Percentiles rank a stretch among this genome's conserved stretches.
Evolutionary conservation across 306 rosid genomes (phyloP).

Genomic region (Castanea sativa): DNA sequence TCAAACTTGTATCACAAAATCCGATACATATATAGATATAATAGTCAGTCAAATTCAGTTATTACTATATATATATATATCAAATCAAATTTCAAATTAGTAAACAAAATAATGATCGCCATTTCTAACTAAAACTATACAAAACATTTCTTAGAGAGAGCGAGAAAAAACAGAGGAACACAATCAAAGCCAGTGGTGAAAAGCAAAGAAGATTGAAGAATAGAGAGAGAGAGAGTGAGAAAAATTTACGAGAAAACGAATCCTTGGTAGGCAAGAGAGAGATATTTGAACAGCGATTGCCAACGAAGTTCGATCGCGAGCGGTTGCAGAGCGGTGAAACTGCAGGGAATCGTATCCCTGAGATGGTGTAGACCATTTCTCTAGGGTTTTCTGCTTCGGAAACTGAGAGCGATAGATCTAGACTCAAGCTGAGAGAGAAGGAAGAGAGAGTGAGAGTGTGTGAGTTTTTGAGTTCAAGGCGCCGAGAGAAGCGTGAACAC

Average conservation of each 20-base stretch:
- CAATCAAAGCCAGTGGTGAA: background rate
- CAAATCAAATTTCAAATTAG: too few relatives aligned
- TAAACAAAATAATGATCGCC: too few relatives aligned
- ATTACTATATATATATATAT: too few relatives aligned
- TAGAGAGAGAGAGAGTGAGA: conserved; percentile 1
- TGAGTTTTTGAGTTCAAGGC: conserved; percentile 19
- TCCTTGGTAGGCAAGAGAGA: conserved; percentile 39
- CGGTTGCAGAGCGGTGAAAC: conserved; percentile 40
- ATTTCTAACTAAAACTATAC: too few relatives aligned
- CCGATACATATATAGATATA: background rate
- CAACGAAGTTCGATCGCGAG: conserved; percentile 35
- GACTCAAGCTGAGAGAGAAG: background rate
- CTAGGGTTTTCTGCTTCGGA: conserved; percentile 5
- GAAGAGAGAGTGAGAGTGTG: conserved; percentile 5
- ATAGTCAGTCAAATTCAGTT: too few relatives aligned
- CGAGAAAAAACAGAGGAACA: background rate
- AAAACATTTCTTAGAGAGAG: background rate
- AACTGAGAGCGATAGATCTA: background rate
- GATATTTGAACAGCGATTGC: conserved; percentile 36
- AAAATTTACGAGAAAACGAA: conserved; percentile 42
- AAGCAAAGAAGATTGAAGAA: conserved; percentile 2
- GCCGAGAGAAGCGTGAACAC: conserved; percentile 43
- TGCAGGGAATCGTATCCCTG: conserved; percentile 69
- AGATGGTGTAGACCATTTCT: conserved; percentile 66
- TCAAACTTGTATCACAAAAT: background rate